phyloP scores from a whole-genome alignment of 441 rosid genomes.

The Populus hybrid region DNA sequence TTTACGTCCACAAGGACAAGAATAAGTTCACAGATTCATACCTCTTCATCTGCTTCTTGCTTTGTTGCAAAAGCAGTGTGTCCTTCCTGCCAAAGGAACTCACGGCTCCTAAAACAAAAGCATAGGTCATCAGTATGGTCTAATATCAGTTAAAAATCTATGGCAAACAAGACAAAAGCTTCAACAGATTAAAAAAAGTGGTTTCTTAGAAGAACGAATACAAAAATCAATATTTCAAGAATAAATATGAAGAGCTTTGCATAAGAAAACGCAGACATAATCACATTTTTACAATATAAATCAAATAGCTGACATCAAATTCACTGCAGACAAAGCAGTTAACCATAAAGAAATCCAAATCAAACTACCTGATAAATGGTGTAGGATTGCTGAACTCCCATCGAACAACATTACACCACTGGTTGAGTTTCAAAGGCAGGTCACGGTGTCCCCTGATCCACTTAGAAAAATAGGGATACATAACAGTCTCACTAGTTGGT shows the following conservation, averaged over 20 bases:
- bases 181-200: not conserved
- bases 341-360: not conserved
- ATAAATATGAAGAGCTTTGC: not conserved
- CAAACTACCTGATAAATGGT: slow-evolving; percentile 88
- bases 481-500: slow-evolving; percentile 98
- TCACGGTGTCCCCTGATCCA: slow-evolving; percentile 99
- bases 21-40: slow-evolving; percentile 15
- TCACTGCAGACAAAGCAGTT: not conserved
- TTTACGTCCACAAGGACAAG: not conserved
- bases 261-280: not conserved
- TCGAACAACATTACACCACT: slow-evolving; percentile 99
- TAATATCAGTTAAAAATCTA: not conserved
- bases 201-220: not conserved
- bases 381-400: slow-evolving; percentile 99
- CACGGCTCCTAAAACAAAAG: slow-evolving; percentile 79
- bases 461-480: slow-evolving; percentile 95
- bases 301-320: not conserved
- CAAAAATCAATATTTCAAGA: not conserved
- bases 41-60: slow-evolving; percentile 95
- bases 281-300: not conserved
- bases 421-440: slow-evolving; percentile 92
- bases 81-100: slow-evolving; percentile 99
- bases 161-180: not conserved
- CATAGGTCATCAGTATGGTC: slow-evolving; percentile 3
- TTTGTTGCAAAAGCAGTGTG: slow-evolving; percentile 95